These are phyloP conservation scores for Talaromyces marneffei DNA, from an alignment of 2,329 filamentous ascomycete genomes.

Conservation along the genomic window DNA sequence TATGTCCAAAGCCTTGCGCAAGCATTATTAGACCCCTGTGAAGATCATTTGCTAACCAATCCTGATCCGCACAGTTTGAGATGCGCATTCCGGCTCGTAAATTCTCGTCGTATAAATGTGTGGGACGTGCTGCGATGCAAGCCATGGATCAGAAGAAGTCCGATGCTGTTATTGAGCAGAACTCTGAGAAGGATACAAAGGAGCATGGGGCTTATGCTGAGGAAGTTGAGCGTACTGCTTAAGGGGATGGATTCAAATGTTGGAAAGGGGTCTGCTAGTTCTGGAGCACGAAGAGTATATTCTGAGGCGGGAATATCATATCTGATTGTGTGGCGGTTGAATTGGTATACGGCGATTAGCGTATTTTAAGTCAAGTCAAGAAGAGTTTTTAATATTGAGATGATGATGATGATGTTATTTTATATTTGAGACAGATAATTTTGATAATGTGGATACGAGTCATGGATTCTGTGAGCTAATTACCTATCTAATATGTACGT, in stretches of 20 bases:
- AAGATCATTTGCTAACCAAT: neutral
- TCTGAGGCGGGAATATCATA: neutral
- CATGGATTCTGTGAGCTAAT: too few species aligned
- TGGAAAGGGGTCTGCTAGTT: neutral
- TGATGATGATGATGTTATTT: too few species aligned
- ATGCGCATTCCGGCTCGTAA: neutral
- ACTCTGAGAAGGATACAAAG: neutral
- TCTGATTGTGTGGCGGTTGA: neutral
- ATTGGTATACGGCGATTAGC: neutral
- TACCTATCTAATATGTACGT: too few species aligned
- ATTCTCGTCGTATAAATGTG: neutral
- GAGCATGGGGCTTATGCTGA: neutral
- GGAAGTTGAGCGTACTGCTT: neutral
- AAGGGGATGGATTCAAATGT: neutral
- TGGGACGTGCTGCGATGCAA: neutral
- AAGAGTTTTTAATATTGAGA: neutral
- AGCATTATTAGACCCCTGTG: neutral
- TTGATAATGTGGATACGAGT: too few species aligned
- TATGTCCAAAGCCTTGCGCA: constrained; percentile 20
- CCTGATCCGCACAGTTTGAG: neutral
- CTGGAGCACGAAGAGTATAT: neutral
- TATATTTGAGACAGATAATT: too few species aligned
- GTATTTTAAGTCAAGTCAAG: neutral
- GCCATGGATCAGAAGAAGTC: neutral
- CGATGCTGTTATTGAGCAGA: neutral